Percentiles rank a stretch among this genome's conserved stretches.
phyloP scores from a whole-genome alignment of 305 asterid genomes.

The Striga hermonthica region DNA sequence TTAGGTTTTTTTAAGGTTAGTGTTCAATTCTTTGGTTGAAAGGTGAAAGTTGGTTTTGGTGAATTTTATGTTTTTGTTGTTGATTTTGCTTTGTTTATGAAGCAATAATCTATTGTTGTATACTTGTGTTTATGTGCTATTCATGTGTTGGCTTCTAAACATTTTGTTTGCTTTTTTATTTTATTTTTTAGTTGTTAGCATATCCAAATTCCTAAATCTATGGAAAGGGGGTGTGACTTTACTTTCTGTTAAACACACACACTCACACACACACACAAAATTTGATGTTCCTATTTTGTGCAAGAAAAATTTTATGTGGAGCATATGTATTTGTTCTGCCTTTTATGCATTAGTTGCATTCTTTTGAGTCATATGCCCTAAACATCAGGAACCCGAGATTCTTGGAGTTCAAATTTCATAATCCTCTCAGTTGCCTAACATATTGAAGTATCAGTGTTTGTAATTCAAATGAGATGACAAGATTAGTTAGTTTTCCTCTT shows the following conservation, averaged over 20 bases:
- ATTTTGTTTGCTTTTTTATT: background rate
- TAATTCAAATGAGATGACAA: slow-evolving; percentile 10
- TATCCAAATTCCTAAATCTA: slow-evolving; percentile 19
- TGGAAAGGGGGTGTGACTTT: background rate
- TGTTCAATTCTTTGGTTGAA: slow-evolving; percentile 34
- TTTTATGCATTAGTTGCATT: no score
- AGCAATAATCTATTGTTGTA: slow-evolving; percentile 13
- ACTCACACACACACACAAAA: no score
- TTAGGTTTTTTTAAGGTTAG: slow-evolving; percentile 27
- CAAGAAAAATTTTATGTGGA: no score
- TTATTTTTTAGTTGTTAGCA: slow-evolving; percentile 27
- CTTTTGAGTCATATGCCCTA: background rate
- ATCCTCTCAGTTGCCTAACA: slow-evolving; percentile 8
- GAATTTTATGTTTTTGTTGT: slow-evolving; percentile 21
- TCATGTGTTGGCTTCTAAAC: slow-evolving; percentile 33
- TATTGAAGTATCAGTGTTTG: background rate
- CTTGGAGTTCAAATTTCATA: background rate
- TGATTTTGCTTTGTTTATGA: slow-evolving; percentile 31
- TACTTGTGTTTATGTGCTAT: slow-evolving; percentile 27
- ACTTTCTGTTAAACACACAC: background rate
- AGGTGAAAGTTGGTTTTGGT: slow-evolving; percentile 13
- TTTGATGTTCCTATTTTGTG: no score
- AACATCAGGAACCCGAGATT: slow-evolving; percentile 22
- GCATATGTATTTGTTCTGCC: no score
- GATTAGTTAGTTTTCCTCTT: background rate